A percentile compares a stretch with the other conserved stretches of the same genome.
Conservation (phyloP, 1,284 basidiomycete species). For the Ganoderma lingzhi region DNA sequence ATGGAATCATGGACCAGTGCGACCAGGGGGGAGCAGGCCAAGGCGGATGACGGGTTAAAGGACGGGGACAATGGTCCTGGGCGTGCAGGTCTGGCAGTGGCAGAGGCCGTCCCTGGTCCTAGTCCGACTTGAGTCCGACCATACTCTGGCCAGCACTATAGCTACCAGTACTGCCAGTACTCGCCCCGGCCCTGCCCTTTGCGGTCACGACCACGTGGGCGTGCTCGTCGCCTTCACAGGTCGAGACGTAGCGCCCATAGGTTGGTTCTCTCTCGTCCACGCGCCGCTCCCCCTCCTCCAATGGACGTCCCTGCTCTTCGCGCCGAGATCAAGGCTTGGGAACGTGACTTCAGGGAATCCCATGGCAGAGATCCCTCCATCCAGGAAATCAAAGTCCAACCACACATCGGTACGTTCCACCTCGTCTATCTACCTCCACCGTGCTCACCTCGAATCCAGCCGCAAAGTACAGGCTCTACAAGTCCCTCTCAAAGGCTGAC, state of each 20-base stretch:
- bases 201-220: slow-evolving; percentile 14
- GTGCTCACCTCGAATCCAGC: slow-evolving; percentile 54
- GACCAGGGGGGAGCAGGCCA: slow-evolving; percentile 8
- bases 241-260: too few species aligned
- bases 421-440: slow-evolving; percentile 25
- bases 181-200: slow-evolving; percentile 13
- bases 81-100: too few species aligned
- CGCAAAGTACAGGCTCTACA: slow-evolving; percentile 85
- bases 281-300: slow-evolving; percentile 37
- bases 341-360: slow-evolving; percentile 71
- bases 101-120: too few species aligned
- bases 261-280: neutral
- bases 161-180: neutral
- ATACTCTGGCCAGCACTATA: too few species aligned
- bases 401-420: slow-evolving; percentile 69
- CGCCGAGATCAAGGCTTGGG: slow-evolving; percentile 85
- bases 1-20: slow-evolving; percentile 24
- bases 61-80: neutral
- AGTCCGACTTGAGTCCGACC: too few species aligned
- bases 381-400: slow-evolving; percentile 79
- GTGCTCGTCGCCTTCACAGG: slow-evolving; percentile 25
- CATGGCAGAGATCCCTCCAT: slow-evolving; percentile 74
- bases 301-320: slow-evolving; percentile 65
- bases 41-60: neutral
- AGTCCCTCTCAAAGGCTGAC: slow-evolving; percentile 69